phyloP scores from a whole-genome alignment of 176 grass and related monocot genomes.

The Rhipidocladum racemiflorum region DNA sequence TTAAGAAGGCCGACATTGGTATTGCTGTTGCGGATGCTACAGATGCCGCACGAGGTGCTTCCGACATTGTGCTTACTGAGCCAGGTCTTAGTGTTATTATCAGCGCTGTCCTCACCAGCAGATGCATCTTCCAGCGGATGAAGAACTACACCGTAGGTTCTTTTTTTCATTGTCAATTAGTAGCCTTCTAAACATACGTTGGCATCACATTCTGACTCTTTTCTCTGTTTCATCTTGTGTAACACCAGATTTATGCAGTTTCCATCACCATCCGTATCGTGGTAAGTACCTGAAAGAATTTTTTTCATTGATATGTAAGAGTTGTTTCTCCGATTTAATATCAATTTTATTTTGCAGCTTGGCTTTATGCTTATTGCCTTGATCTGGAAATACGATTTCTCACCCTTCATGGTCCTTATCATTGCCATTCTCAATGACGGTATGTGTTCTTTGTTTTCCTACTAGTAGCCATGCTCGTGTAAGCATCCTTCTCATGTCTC shows the following conservation, averaged over 20 bases:
- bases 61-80: constrained; percentile 92
- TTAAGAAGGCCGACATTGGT: constrained; percentile 97
- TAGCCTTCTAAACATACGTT: constrained; percentile 4
- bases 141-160: constrained; percentile 92
- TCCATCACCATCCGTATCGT: constrained; percentile 99
- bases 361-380: constrained; percentile 93
- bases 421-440: constrained; percentile 98
- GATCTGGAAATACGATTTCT: constrained; percentile 95
- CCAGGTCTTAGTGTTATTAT: constrained; percentile 98
- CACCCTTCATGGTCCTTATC: constrained; percentile 98
- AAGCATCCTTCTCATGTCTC: constrained; percentile 1
- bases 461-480: neutral
- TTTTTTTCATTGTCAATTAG: constrained; percentile 9
- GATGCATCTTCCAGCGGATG: constrained; percentile 99
- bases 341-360: constrained; percentile 49
- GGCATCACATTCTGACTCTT: neutral
- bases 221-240: neutral
- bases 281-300: constrained; percentile 43
- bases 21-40: constrained; percentile 98
- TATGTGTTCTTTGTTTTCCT: constrained; percentile 29
- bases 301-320: neutral
- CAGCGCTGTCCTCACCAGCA: constrained; percentile 90
- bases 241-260: constrained; percentile 85
- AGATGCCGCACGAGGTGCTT: constrained; percentile 86
- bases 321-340: neutral